Evolutionary conservation across 176 grass and related monocot genomes (phyloP), one percentile per base, ranked within the genome.

Genomic region (Typha latifolia): DNA sequence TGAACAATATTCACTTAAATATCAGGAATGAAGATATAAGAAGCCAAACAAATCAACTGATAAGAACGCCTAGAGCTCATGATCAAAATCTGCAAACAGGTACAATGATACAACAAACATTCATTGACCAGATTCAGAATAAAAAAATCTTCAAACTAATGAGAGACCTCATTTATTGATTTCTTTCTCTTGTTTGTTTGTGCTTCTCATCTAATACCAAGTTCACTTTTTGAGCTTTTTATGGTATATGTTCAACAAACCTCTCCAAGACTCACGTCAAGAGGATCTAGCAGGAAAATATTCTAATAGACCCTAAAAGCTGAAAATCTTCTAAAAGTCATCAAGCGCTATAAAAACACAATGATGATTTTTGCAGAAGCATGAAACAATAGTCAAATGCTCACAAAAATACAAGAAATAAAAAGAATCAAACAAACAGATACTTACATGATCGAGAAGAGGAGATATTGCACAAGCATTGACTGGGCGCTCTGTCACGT

Each of bases 391-490:
- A 56, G 15, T 56, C 52, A 56, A 20, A 56, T 56, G 52, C 52
- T 56, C 52, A 37, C 4, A n/a, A 48, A 47, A 27, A 63, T n/a
- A 12, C 2, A 20, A 19, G n/a, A 66, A 49, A 47, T 19, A 49
- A 47, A 3, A 64, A 47, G 34, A 50, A 66, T 56, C 15, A 37
- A 19, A 32, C 13, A 9, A 51, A 67, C 14, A 72, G 63, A 24
- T 18, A 51, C 81, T 53, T 86, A 99, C 89, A 66, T 91, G 84
- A 66, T 99, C 76, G 57, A 93, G 85, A 53, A 86, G 80, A 19
- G 89, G 94, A 82, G 89, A 99, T 71, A 99, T 87, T 50, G 87
- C 86, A 15, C 82, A 84, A 71, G 94, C 86, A 83, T 99, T 93
- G 49, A 99, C 94, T 1, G 94, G 94, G n/a, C 77, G 76, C 62